Evolutionary conservation across 169 alveolate genomes (phyloP), one percentile per base, ranked within the genome.

Genomic region (Amoebophrya sp.): DNA sequence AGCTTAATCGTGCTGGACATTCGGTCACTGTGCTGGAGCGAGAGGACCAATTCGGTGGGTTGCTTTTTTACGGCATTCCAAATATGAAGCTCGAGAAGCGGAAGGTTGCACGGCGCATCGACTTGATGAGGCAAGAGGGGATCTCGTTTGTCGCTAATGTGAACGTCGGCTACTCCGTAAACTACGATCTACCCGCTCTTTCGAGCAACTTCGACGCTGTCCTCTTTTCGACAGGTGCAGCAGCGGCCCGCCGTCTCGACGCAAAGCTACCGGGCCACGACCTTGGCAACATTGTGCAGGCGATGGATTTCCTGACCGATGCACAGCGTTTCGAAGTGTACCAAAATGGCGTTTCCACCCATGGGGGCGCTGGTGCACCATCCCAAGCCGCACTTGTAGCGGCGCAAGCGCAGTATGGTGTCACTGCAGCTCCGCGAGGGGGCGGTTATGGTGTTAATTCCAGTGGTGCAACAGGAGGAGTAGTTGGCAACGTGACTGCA

Each of bases 51-150:
- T 89, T 94, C 91, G 96, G 96, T 0, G 96, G 96, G 33, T 90
- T 94, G 83, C 91, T 94, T 83, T 91, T 89, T 83, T 93, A 94
- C 54, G 96, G 96, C 76, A 94, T 94, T 41, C 96, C 96, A n/a
- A 94, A 92, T 90, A 95, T 94, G 90, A 94, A 95, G n/a, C 40
- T 94, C 65, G 96, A 94, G 78, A 94, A 94, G 89, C 92, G 90
- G 89, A 93, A 93, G 34, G 38, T 94, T 41, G 95, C 91, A 89
- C 90, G 96, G 34, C 91, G 96, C 47, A 90, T 94, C 89, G 92
- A 40, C 29, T 29, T 94, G 89, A 90, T 94, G 93, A 92, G 89
- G 55, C 93, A 92, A 76, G 95, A 94, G 91, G 95, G 95, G 78
- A 93, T 94, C 83, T 47, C 91, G 53, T 93, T 94, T 94, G 77